Base-by-base conservation (phyloP, 306 rosid genomes). In the Cyamopsis tetragonoloba region DNA sequence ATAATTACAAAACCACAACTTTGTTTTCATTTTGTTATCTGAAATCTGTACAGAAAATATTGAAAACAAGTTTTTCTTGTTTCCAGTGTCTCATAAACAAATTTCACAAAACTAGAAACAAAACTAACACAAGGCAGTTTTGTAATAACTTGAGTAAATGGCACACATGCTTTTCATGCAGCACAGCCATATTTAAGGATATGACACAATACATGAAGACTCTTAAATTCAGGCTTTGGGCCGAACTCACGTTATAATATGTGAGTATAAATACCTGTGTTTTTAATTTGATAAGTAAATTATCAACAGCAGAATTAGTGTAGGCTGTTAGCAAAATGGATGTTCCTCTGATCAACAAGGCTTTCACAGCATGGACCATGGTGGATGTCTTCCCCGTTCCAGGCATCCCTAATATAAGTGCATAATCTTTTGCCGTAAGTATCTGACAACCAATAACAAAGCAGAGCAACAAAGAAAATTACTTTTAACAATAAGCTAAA, bases 341-440 rank as follows among this genome's bases (percentile, higher is more conserved):
- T 67, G 92, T 81, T 46, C 96, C 96, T 81, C 96, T 84, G 66
- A 89, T 76, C 82, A 92, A 84, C 80, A 92, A 71, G 50, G 98
- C 96, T 79, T 89, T 89, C 69, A 92, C 96, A 70, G 98, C 98
- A 87, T 92, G 96, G 47, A 92, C 98, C 93, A 92, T 76, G 11
- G 96, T 92, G 14, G 96, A 92, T 15, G 98, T 92, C 89, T 92
- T 92, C 74, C 98, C 98, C 0, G 96, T 92, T 76, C 98, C 98
- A 46, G 98, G 98, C 98, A 92, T 92, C 66, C 98, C 98, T 51
- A 92, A 88, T 73, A 92, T 92, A 57, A 92, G 96, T 27, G 91
- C 81, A 54, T 89, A 92, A 78, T 92, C 98, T 85, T 86, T 89
- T 60, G 96, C 91, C 17, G 87, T 71, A 69, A 92, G 98, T 84